These are phyloP conservation scores for Actinomucor elegans DNA, from an alignment of 371 early-diverging fungal genomes.

Conservation along the genomic window DNA sequence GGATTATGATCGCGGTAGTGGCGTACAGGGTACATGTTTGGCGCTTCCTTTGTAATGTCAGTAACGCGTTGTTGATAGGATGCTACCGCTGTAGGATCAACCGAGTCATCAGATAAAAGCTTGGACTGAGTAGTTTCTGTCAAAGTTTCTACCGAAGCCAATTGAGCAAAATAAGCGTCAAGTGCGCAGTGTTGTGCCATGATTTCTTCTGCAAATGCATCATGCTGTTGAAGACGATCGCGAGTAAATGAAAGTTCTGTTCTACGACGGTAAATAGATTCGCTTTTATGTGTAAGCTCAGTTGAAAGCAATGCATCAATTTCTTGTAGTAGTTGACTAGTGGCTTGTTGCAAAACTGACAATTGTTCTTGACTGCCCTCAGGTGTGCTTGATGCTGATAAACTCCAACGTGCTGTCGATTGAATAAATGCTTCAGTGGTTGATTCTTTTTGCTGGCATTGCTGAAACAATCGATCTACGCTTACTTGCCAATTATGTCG, in stretches of 20 bases:
- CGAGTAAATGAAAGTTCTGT: not conserved
- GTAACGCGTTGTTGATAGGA: no score
- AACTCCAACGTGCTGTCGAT: slow-evolving; percentile 23
- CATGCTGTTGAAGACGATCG: slow-evolving; percentile 7
- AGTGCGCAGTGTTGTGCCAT: slow-evolving; percentile 8
- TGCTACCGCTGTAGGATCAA: no score
- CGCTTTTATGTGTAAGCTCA: slow-evolving; percentile 1
- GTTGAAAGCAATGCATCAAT: not conserved
- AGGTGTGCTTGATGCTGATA: not conserved
- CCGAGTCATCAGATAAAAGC: slow-evolving; percentile 10
- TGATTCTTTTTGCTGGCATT: slow-evolving; percentile 15
- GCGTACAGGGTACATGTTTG: slow-evolving; percentile 25
- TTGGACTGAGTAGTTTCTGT: slow-evolving; percentile 18
- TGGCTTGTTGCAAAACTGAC: not conserved
- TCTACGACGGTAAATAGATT: slow-evolving; percentile 3
- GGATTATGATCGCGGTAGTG: slow-evolving; percentile 13
- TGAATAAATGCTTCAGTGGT: slow-evolving; percentile 19
- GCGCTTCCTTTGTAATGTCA: no score
- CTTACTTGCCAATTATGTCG: slow-evolving; percentile 21
- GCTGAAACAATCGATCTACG: slow-evolving; percentile 7
- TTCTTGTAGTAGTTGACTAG: not conserved
- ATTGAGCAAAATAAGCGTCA: not conserved
- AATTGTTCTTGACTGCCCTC: not conserved
- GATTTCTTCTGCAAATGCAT: slow-evolving; percentile 7
- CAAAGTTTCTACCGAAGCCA: slow-evolving; percentile 1